phyloP scores from a whole-genome alignment of 108 stramenopile genomes.

The Nannochloropsis gaditana region DNA sequence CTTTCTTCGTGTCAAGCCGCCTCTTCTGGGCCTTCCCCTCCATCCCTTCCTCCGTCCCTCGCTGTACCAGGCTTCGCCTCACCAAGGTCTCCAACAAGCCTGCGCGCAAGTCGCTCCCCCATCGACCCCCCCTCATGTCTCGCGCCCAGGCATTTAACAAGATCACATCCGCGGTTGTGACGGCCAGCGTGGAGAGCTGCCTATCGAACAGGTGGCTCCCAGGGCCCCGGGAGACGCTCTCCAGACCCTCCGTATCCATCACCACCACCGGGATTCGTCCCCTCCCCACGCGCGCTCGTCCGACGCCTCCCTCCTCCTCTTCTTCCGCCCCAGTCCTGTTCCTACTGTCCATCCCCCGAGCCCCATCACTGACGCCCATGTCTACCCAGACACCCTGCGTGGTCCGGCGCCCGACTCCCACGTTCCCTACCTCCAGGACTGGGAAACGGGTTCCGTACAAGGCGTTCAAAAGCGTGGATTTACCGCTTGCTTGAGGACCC shows the following conservation, averaged over 20 bases:
- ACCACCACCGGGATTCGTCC: not conserved
- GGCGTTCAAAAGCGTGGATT: conserved; percentile 13
- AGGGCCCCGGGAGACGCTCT: not conserved
- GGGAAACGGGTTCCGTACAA: not conserved
- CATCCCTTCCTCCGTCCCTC: not conserved
- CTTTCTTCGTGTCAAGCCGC: not conserved
- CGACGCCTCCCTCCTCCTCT: not conserved
- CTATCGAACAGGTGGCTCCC: conserved; percentile 6
- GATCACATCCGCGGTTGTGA: not conserved
- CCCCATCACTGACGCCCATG: not conserved
- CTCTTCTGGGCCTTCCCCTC: not conserved
- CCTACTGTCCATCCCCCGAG: not conserved
- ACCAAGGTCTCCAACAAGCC: not conserved
- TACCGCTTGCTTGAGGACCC: not conserved
- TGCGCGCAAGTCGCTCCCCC: not conserved
- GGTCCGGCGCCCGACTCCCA: not conserved
- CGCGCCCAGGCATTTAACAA: not conserved
- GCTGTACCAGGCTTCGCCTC: not conserved
- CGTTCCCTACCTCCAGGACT: not conserved
- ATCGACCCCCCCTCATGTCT: not conserved
- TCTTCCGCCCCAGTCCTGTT: not conserved
- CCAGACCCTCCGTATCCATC: not conserved
- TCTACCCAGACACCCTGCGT: not conserved
- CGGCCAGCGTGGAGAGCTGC: not conserved
- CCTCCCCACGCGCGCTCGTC: not conserved